Evolutionary conservation across 108 stramenopile genomes (phyloP), one percentile per base, ranked within the genome.

Genomic region (Nitzschia sp.): DNA sequence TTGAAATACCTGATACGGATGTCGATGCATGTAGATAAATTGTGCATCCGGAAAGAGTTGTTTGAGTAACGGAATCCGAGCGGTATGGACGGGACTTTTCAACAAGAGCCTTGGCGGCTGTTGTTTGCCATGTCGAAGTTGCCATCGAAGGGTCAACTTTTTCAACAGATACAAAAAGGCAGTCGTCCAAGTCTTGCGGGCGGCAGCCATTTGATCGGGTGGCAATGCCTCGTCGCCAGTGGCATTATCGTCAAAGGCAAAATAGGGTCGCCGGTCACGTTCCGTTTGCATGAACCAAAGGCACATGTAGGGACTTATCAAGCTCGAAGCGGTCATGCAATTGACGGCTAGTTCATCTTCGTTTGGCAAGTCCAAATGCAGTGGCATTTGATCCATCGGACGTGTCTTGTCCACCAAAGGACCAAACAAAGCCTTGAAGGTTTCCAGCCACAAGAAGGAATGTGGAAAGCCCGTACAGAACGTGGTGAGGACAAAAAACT

Each of bases 291-390:
- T 70, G 51, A 82, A 82, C 30, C 65, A 75, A 15, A 82, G 33
- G 24, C 69, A 51, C 74, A 77, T 78, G 56, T 82, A 78, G 18
- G 81, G 81, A 47, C 56, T 60, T 0, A 35, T 49, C 5, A 23
- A 4, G 4, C 4, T 4, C 2, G 72, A 68, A 49, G 56, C 81
- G 4, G 62, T 53, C 19, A 82, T 45, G 5, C 71, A 38, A 55
- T 71, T 75, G 31, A 74, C 78, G 2, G 76, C 81, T 24, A 82
- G 33, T 55, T 82, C 81, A 67, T 82, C 81, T 68, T 82, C 81
- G 31, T 82, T 77, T 11, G 81, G 81, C 27, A 82, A 49, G 68
- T 82, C 81, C 66, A 82, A 82, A 57, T 78, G 38, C 4, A 82
- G 32, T 2, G 35, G 61, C 0, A 82, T 60, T 67, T 82, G 78